A percentile compares a stretch with the other conserved stretches of the same genome.
Conservation (phyloP, 176 grass and related monocot species). For the Hsuehochloa calcarea region DNA sequence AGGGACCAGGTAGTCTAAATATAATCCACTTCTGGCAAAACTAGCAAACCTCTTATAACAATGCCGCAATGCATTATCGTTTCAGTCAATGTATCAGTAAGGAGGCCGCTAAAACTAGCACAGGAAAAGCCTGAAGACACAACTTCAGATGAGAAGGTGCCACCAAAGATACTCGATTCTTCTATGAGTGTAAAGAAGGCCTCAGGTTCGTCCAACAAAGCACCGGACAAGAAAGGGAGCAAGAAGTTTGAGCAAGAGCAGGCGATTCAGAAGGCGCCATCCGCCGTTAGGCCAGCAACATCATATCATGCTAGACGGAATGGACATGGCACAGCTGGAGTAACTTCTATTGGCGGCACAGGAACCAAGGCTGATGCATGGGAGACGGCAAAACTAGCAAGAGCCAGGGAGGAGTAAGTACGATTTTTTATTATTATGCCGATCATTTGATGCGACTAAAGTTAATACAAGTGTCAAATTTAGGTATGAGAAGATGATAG, state of each 20-base stretch:
- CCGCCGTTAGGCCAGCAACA: slow-evolving; percentile 35
- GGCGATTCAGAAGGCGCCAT: slow-evolving; percentile 36
- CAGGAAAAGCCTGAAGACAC: neutral
- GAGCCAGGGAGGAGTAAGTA: slow-evolving; percentile 55
- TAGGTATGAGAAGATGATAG: slow-evolving; percentile 67
- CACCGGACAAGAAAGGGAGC: slow-evolving; percentile 50
- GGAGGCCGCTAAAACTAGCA: slow-evolving; percentile 37
- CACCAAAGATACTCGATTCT: slow-evolving; percentile 35
- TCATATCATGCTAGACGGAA: slow-evolving; percentile 39
- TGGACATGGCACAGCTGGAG: neutral
- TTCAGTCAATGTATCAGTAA: slow-evolving; percentile 46
- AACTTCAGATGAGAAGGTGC: slow-evolving; percentile 21
- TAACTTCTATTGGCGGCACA: slow-evolving; percentile 9
- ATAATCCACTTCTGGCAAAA: neutral
- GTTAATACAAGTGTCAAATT: slow-evolving; percentile 13
- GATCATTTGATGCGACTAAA: neutral
- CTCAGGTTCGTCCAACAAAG: slow-evolving; percentile 48
- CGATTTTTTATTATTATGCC: neutral
- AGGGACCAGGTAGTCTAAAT: slow-evolving; percentile 47
- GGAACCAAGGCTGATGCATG: slow-evolving; percentile 56
- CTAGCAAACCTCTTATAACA: neutral
- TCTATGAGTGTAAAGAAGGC: slow-evolving; percentile 40
- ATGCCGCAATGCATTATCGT: neutral
- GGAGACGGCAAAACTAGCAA: slow-evolving; percentile 64
- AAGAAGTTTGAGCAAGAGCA: slow-evolving; percentile 55